Evolutionary conservation across 495 filamentous ascomycete species (phyloP).

Genomic region (Neurospora intermedia): DNA sequence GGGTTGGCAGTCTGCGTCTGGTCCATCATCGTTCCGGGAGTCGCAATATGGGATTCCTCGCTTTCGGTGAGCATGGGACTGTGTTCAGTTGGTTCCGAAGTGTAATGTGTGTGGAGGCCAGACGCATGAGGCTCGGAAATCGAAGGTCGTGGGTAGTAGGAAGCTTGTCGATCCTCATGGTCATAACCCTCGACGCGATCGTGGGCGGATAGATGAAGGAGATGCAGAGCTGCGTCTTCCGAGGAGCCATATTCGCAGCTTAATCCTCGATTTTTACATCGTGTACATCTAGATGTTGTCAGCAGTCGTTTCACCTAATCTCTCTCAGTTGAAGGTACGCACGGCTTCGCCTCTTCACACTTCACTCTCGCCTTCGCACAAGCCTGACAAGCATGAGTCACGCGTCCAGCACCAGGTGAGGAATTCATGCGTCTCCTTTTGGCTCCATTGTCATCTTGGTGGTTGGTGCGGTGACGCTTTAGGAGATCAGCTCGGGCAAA

Average conservation of each 20-base stretch:
- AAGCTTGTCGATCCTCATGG: not conserved
- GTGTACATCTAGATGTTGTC: constrained; percentile 24
- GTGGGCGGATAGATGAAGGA: constrained; percentile 22
- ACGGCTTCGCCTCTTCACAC: constrained; percentile 39
- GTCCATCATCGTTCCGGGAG: constrained; percentile 19
- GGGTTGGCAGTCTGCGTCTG: constrained; percentile 5
- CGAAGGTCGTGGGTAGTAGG: not conserved
- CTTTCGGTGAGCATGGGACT: constrained; percentile 7
- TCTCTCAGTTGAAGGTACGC: not conserved
- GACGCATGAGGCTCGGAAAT: not conserved
- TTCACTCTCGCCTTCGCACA: constrained; percentile 45
- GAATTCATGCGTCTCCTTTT: constrained; percentile 36
- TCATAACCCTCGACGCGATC: constrained; percentile 9
- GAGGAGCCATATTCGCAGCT: constrained; percentile 35
- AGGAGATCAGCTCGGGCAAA: constrained; percentile 46
- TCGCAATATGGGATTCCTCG: constrained; percentile 19
- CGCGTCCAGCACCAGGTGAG: constrained; percentile 37
- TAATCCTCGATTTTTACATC: constrained; percentile 36
- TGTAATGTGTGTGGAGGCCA: not conserved
- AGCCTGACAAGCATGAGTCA: constrained; percentile 43
- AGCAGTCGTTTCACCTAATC: not conserved
- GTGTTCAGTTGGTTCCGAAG: not conserved
- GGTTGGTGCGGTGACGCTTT: constrained; percentile 44
- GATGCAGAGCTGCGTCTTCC: constrained; percentile 25
- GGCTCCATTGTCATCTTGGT: constrained; percentile 32